phyloP scores from a whole-genome alignment of 352 stramenopile genomes.

The Phytophthora parvispora region DNA sequence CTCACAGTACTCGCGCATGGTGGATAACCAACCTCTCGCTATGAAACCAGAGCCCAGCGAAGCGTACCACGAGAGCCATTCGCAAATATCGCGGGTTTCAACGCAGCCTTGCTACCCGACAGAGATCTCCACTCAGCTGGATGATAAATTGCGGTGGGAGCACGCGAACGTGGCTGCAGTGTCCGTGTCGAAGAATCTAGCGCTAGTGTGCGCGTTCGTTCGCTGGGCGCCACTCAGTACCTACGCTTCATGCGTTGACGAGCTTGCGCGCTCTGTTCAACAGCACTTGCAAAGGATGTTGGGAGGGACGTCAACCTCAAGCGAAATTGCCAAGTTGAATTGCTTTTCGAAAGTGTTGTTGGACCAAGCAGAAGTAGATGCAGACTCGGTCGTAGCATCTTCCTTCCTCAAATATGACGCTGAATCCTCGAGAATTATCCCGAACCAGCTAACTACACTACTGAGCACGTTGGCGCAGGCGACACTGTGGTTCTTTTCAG shows the following conservation, averaged over 20 bases:
- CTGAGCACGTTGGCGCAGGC: conserved; percentile 43
- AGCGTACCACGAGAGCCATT: background rate
- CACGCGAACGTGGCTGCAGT: background rate
- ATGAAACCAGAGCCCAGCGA: background rate
- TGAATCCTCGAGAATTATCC: background rate
- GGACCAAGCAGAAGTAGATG: background rate
- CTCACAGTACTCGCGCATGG: too few species aligned
- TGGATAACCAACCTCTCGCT: too few species aligned
- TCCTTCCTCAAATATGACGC: background rate
- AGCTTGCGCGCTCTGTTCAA: background rate
- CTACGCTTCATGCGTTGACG: background rate
- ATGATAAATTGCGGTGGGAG: background rate
- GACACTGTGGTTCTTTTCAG: conserved; percentile 52
- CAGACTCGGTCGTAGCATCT: background rate
- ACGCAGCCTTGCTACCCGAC: background rate
- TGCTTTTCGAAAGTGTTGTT: background rate
- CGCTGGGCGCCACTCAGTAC: background rate
- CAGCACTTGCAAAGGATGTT: background rate
- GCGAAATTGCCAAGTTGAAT: background rate
- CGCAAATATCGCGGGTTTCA: background rate
- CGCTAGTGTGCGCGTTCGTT: background rate
- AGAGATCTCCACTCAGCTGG: background rate
- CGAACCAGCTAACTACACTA: conserved; percentile 43
- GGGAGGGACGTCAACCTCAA: background rate
- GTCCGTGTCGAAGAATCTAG: background rate